Conservation (phyloP, 1,284 basidiomycete species). For the Xerocomus nothofagi region DNA sequence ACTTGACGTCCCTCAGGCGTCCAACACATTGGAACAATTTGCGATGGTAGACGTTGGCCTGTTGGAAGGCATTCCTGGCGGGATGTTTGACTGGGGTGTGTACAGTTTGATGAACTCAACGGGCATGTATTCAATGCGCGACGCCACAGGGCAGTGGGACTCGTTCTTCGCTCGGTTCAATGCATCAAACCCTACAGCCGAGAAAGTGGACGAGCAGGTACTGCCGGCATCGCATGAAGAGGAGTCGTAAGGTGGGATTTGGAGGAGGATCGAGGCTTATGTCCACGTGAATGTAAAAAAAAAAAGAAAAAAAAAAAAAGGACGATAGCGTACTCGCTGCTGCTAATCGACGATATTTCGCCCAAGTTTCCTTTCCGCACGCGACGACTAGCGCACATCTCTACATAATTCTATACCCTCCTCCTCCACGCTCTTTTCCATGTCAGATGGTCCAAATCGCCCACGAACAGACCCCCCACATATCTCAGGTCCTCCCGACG, state of each 20-base stretch:
- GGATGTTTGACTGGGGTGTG: conserved; percentile 86
- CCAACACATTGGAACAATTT: conserved; percentile 57
- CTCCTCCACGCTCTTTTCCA: conserved; percentile 26
- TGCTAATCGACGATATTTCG: conserved; percentile 17
- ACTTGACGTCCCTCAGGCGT: conserved; percentile 57
- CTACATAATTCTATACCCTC: conserved; percentile 30
- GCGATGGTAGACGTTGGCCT: conserved; percentile 70
- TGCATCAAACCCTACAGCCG: conserved; percentile 10
- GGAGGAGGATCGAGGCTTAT: background rate
- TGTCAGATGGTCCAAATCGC: conserved; percentile 50
- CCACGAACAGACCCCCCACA: conserved; percentile 40
- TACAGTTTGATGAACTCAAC: conserved; percentile 18
- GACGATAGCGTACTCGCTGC: conserved; percentile 5
- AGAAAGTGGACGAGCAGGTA: background rate
- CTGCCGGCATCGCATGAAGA: background rate
- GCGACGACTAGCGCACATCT: conserved; percentile 14
- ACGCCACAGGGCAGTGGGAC: conserved; percentile 68
- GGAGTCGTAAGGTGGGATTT: background rate
- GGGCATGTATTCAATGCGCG: background rate
- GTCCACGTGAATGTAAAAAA: conserved; percentile 18
- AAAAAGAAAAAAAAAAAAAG: no score
- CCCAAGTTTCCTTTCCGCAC: conserved; percentile 1
- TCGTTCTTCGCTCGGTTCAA: conserved; percentile 60
- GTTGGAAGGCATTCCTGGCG: conserved; percentile 79
- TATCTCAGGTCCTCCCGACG: conserved; percentile 76